Conservation (phyloP, 345 rosid species). For the Clausena lansium region DNA sequence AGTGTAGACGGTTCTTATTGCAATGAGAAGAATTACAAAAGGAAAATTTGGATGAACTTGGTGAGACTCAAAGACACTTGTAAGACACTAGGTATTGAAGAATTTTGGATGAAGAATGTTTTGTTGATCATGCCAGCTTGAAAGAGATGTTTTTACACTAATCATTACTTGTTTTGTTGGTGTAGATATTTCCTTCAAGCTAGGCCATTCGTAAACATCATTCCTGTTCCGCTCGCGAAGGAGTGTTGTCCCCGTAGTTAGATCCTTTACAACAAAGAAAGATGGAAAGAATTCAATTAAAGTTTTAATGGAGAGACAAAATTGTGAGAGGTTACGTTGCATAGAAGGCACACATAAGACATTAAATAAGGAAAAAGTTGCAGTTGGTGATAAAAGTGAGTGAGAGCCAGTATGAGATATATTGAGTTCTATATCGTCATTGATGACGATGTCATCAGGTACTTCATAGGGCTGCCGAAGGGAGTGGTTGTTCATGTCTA, state of each 20-base stretch:
- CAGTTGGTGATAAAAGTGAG: background rate
- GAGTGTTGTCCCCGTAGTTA: conserved; percentile 1
- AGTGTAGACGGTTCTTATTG: background rate
- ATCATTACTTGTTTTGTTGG: too few species aligned
- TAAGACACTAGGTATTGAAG: background rate
- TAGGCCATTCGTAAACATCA: background rate
- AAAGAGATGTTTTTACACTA: background rate
- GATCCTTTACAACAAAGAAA: conserved; percentile 1
- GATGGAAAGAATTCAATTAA: background rate
- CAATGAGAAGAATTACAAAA: background rate
- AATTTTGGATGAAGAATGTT: background rate
- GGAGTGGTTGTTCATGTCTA: too few species aligned
- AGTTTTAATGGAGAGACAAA: background rate
- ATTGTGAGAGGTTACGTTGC: background rate
- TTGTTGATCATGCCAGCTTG: background rate
- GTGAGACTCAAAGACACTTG: too few species aligned
- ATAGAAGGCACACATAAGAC: background rate
- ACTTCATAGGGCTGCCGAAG: background rate
- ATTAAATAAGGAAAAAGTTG: background rate
- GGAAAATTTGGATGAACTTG: background rate
- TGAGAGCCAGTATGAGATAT: background rate
- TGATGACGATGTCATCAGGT: background rate
- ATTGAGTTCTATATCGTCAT: background rate
- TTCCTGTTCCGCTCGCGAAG: background rate
- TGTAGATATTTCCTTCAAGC: too few species aligned